Base-by-base conservation (phyloP, 345 rosid genomes). In the Hypericum perforatum region DNA sequence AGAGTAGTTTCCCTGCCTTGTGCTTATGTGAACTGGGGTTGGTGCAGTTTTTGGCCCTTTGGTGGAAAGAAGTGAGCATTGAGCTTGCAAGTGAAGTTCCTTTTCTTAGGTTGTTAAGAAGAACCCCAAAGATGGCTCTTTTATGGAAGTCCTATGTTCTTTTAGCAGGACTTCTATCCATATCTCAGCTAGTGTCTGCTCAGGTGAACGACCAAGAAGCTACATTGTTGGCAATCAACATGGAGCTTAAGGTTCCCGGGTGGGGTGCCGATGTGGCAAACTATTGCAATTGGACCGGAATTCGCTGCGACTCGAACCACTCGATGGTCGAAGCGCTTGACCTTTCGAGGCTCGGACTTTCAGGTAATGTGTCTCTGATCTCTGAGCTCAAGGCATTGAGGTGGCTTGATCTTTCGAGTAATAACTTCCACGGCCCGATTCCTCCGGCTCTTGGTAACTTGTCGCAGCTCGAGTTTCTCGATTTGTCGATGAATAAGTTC, bases 281-380 rank as follows among this genome's bases (percentile, higher is more conserved):
- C 47, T 87, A 71, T 74, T 92, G 98, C 76, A 67, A 58, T 37
- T 91, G 98, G 98, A 69, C 39, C 45, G 88, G 95, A 63, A 64
- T 92, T 61, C 47, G 41, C 54, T 92, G 98, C 65, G 77, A 67
- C 57, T 74, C 60, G 50, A 80, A 81, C 54, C 80, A 71, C 60
- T 83, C 94, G 0, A 64, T 79, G 56, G 88, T 92, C 39, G 90
- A 80, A 55, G 67, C 59, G 66, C 90, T 92, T 67, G 67, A 81
- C 66, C 89, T 91, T 74, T 80, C 98, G 43, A 69, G 78, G 65
- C 87, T 70, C 70, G 74, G 70, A 60, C 98, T 92, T 65, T 61
- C 65, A 78, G 98, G 96, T 78, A 83, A 85, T 62, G 60, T 74
- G 45, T 63, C 79, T 70, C 43, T 80, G 45, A 67, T 87, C 70